Percentiles rank a stretch among this genome's conserved stretches.
Evolutionary conservation across 805 yeast species (phyloP).

Genomic region (Cyberlindnera euphorbiae): DNA sequence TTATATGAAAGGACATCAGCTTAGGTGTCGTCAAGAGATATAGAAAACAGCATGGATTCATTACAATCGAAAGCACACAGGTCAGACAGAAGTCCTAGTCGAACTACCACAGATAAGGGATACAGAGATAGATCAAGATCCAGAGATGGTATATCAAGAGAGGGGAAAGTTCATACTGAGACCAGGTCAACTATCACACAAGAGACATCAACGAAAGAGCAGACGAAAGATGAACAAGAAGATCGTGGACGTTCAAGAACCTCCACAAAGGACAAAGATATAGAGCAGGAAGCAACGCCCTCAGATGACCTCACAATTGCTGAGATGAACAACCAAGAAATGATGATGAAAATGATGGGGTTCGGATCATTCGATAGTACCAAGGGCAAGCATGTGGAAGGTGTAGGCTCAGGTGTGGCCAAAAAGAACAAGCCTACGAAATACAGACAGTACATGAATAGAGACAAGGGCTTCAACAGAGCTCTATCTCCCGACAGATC

Average conservation of each 20-base stretch:
- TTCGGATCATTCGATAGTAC: conserved; percentile 51
- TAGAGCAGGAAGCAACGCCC: too few relatives aligned
- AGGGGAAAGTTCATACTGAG: too few relatives aligned
- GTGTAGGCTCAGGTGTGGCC: conserved; percentile 40
- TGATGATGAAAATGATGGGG: conserved; percentile 50
- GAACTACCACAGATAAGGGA: conserved; percentile 1
- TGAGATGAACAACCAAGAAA: conserved; percentile 23
- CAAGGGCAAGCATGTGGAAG: conserved; percentile 51
- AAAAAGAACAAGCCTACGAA: conserved; percentile 36
- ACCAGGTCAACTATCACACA: too few relatives aligned
- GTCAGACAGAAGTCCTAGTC: conserved; percentile 7
- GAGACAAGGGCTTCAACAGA: conserved; percentile 51
- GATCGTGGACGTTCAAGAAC: conserved; percentile 6
- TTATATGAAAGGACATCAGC: too few relatives aligned
- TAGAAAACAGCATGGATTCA: too few relatives aligned
- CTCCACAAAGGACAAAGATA: too few relatives aligned
- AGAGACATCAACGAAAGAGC: too few relatives aligned
- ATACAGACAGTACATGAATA: conserved; percentile 58
- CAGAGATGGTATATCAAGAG: not conserved
- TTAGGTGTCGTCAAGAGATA: too few relatives aligned
- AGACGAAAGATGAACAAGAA: conserved; percentile 3
- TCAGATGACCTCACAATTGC: conserved; percentile 6
- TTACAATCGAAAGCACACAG: too few relatives aligned
- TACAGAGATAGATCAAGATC: conserved; percentile 16
- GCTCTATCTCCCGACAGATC: conserved; percentile 45